phyloP scores from a whole-genome alignment of 108 stramenopile genomes.

The Pseudonitzschia delicatissima region DNA sequence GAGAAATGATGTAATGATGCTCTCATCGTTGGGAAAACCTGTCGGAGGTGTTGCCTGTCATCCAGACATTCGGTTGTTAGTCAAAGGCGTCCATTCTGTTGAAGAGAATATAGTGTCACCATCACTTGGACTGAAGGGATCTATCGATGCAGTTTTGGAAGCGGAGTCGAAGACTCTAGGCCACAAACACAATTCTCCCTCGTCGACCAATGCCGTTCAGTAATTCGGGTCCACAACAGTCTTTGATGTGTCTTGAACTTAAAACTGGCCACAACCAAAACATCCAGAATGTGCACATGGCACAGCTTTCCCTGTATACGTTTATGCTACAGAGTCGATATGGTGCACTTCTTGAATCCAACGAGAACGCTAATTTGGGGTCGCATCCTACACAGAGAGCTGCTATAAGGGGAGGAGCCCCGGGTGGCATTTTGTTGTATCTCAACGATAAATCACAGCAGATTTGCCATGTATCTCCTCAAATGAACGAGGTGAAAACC shows the following conservation, averaged over 20 bases:
- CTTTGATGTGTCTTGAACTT: constrained; percentile 70
- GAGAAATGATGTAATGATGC: constrained; percentile 1
- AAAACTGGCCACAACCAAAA: constrained; percentile 86
- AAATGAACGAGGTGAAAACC: constrained; percentile 60
- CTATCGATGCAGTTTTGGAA: constrained; percentile 73
- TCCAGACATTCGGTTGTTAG: constrained; percentile 35
- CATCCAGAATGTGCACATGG: constrained; percentile 65
- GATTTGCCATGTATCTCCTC: constrained; percentile 63
- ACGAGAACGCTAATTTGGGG: not conserved
- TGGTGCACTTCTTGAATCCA: constrained; percentile 25
- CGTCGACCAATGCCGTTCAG: not conserved
- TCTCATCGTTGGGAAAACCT: constrained; percentile 4
- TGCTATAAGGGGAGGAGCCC: constrained; percentile 28
- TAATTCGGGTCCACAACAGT: constrained; percentile 14
- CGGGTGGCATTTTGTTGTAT: constrained; percentile 73
- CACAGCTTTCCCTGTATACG: constrained; percentile 82
- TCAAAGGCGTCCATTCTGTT: constrained; percentile 38
- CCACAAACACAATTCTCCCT: not conserved
- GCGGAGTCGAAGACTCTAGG: constrained; percentile 33
- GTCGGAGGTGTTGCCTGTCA: constrained; percentile 28
- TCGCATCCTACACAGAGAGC: not conserved
- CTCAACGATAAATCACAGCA: constrained; percentile 58
- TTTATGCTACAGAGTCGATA: constrained; percentile 71
- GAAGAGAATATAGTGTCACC: constrained; percentile 74
- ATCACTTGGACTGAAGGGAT: constrained; percentile 81